phyloP scores from a whole-genome alignment of 2,329 filamentous ascomycete species.

The Nemania sp. region DNA sequence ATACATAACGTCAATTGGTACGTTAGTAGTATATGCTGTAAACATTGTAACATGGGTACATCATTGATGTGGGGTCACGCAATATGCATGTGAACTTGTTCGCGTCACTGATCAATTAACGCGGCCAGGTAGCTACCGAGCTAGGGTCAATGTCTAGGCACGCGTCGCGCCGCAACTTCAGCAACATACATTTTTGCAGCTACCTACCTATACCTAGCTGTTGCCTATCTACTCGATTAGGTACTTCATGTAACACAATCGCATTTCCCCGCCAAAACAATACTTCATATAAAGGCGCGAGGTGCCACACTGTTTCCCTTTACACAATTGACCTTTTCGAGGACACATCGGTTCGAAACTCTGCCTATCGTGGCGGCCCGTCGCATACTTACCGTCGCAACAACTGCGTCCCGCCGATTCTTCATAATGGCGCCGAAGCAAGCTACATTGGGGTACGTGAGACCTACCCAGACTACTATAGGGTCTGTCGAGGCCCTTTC shows the following conservation, averaged over 20 bases:
- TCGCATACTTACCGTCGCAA: conserved; percentile 43
- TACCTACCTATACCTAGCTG: neutral
- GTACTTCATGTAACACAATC: neutral
- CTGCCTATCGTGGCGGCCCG: conserved; percentile 46
- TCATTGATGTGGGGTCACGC: conserved; percentile 18
- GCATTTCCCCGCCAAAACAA: neutral
- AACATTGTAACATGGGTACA: neutral
- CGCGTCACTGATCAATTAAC: conserved; percentile 46
- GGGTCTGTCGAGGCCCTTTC: conserved; percentile 46
- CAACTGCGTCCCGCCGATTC: conserved; percentile 44
- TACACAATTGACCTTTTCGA: conserved; percentile 8
- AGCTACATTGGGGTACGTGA: conserved; percentile 53
- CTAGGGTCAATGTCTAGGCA: conserved; percentile 10
- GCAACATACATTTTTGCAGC: conserved; percentile 5
- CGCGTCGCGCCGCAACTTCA: conserved; percentile 30
- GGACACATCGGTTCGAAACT: neutral
- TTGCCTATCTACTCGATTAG: conserved; percentile 13
- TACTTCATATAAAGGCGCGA: neutral
- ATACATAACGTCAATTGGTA: no score
- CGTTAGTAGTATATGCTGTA: no score
- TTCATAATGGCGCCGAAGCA: conserved; percentile 52
- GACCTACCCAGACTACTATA: conserved; percentile 52
- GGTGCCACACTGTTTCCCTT: neutral
- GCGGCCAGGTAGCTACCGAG: no score
- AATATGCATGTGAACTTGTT: conserved; percentile 23